These are phyloP conservation scores for Jackrogersella minutella DNA, from an alignment of 495 filamentous ascomycete species.

Conservation along the genomic window DNA sequence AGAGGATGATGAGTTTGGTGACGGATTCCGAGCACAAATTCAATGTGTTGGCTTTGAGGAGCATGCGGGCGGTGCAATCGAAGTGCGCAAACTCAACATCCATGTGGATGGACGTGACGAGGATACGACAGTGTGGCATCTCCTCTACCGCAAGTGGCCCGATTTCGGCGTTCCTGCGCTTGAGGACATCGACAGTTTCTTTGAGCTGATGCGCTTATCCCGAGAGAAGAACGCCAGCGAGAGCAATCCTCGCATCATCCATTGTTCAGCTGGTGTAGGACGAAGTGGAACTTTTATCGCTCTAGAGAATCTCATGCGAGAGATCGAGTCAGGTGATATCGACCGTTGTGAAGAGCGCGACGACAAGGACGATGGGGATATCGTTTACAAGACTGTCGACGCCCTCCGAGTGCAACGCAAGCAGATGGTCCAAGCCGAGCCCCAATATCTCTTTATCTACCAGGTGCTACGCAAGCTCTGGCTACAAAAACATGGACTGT, in stretches of 20 bases:
- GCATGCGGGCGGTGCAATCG: constrained; percentile 60
- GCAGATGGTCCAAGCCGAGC: constrained; percentile 94
- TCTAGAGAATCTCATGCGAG: constrained; percentile 85
- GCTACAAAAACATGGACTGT: constrained; percentile 60
- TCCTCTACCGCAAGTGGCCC: constrained; percentile 92
- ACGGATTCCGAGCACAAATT: constrained; percentile 66
- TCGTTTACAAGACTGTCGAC: constrained; percentile 77
- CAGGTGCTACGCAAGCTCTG: constrained; percentile 80
- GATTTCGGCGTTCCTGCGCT: constrained; percentile 89
- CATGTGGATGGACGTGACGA: constrained; percentile 51
- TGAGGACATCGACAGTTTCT: constrained; percentile 77
- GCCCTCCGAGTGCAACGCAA: constrained; percentile 85
- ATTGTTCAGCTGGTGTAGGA: constrained; percentile 94
- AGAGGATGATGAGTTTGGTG: constrained; percentile 66
- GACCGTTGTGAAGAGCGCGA: constrained; percentile 49
- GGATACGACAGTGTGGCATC: constrained; percentile 79
- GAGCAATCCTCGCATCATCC: constrained; percentile 83
- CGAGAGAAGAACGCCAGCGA: constrained; percentile 69
- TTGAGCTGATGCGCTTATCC: constrained; percentile 79
- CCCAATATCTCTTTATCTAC: constrained; percentile 90
- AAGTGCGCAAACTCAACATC: constrained; percentile 62
- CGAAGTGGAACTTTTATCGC: constrained; percentile 95
- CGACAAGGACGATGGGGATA: constrained; percentile 50
- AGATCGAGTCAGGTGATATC: constrained; percentile 78
- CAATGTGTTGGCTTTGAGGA: constrained; percentile 59